Percentiles rank a stretch among this genome's conserved stretches.
phyloP scores from a whole-genome alignment of 768 basidiomycete species.

The Termitomyces sp. region DNA sequence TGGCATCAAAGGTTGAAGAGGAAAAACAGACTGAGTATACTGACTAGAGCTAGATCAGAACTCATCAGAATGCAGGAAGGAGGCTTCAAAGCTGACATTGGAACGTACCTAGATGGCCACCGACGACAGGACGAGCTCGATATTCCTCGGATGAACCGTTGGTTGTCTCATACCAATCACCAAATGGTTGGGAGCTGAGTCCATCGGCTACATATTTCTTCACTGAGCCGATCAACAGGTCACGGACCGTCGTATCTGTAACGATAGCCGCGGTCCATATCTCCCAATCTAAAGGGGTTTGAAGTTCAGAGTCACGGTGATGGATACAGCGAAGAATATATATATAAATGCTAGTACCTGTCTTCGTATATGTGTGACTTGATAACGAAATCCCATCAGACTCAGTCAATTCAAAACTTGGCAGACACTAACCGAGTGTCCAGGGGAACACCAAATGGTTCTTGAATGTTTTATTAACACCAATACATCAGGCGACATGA shows the following conservation, averaged over 20 bases:
- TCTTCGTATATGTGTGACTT: slow-evolving; percentile 53
- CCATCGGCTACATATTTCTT: slow-evolving; percentile 46
- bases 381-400: not conserved
- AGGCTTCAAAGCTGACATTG: not conserved
- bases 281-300: slow-evolving; percentile 42
- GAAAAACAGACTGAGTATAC: not conserved
- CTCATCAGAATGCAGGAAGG: not conserved
- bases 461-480: slow-evolving; percentile 15
- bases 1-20: not conserved
- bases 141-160: slow-evolving; percentile 44
- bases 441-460: slow-evolving; percentile 40
- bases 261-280: slow-evolving; percentile 52
- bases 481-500: not conserved
- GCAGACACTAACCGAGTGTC: slow-evolving; percentile 34
- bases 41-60: slow-evolving; percentile 1
- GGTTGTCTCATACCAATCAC: slow-evolving; percentile 54
- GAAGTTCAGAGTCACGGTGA: not conserved
- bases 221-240: slow-evolving; percentile 46
- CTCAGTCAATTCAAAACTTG: not conserved
- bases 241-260: slow-evolving; percentile 37
- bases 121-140: slow-evolving; percentile 55
- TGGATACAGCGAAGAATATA: too few species aligned
- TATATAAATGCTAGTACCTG: slow-evolving; percentile 23
- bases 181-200: slow-evolving; percentile 31
- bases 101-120: slow-evolving; percentile 43